phyloP scores from a whole-genome alignment of 805 yeast genomes.

The Candida piceae region DNA sequence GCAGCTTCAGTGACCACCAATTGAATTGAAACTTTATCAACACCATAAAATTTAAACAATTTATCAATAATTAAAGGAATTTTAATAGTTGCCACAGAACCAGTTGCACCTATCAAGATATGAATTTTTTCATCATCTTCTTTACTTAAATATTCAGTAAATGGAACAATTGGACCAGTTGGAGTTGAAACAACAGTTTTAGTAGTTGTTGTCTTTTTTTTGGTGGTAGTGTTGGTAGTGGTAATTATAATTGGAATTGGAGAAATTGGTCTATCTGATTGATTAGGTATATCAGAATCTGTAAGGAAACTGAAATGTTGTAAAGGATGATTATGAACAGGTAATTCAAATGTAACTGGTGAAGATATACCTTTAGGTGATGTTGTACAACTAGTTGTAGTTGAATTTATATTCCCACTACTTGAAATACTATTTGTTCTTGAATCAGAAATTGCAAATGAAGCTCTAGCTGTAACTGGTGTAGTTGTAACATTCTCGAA shows the following conservation, averaged over 20 bases:
- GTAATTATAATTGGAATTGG: slow-evolving; percentile 4
- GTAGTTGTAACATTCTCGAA: neutral
- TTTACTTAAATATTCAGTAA: slow-evolving; percentile 63
- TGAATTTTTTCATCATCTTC: slow-evolving; percentile 84
- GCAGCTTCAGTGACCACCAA: slow-evolving; percentile 82
- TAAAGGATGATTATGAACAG: slow-evolving; percentile 15
- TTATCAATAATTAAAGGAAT: slow-evolving; percentile 86
- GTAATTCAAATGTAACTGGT: slow-evolving; percentile 16
- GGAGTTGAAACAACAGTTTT: slow-evolving; percentile 55
- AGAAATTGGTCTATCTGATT: neutral
- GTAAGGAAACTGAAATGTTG: slow-evolving; percentile 16
- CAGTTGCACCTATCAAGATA: slow-evolving; percentile 87
- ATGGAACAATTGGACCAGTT: slow-evolving; percentile 65
- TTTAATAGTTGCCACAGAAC: slow-evolving; percentile 94
- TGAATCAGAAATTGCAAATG: slow-evolving; percentile 4
- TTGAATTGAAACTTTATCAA: slow-evolving; percentile 71
- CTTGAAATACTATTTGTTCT: slow-evolving; percentile 4
- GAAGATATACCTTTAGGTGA: slow-evolving; percentile 7
- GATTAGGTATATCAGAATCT: slow-evolving; percentile 20
- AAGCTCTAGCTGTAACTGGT: slow-evolving; percentile 4
- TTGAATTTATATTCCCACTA: neutral
- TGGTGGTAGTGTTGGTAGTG: too few species aligned
- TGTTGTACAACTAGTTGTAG: neutral
- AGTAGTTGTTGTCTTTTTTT: slow-evolving; percentile 32
- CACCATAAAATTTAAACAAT: slow-evolving; percentile 73